A percentile compares a stretch with the other conserved stretches of the same genome.
Evolutionary conservation across 2,329 filamentous ascomycete species (phyloP).

Genomic region (Ceratocystis cacaofunesta): DNA sequence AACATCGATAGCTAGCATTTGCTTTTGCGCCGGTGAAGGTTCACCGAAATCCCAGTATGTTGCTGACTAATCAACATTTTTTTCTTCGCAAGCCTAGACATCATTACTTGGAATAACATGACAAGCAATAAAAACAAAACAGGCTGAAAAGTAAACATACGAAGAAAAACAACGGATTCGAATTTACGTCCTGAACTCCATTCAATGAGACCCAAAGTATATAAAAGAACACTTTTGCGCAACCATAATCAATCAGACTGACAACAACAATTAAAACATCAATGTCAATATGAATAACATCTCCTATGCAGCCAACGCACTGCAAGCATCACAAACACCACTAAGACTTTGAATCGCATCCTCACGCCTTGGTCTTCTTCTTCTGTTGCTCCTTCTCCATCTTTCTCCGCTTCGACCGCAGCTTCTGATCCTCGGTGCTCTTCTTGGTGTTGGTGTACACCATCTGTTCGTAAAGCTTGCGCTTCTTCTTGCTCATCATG

Average conservation of each 20-base stretch:
- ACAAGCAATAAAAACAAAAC: not conserved
- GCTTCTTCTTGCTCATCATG: slow-evolving; percentile 97
- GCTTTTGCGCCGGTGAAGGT: slow-evolving; percentile 13
- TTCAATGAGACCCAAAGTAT: slow-evolving; percentile 16
- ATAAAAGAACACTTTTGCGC: slow-evolving; percentile 16
- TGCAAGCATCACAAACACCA: not conserved
- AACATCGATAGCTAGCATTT: not conserved
- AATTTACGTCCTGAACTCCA: slow-evolving; percentile 11
- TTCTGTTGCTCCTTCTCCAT: slow-evolving; percentile 52
- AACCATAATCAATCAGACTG: slow-evolving; percentile 9
- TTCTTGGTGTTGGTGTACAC: slow-evolving; percentile 87
- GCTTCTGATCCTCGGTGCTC: slow-evolving; percentile 73
- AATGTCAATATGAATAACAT: slow-evolving; percentile 11
- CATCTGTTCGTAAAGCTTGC: slow-evolving; percentile 97
- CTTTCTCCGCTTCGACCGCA: slow-evolving; percentile 81
- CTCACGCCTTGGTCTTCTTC: slow-evolving; percentile 22
- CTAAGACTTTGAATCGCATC: not conserved
- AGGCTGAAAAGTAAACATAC: not conserved
- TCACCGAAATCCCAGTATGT: slow-evolving; percentile 6
- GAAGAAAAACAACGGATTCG: not conserved
- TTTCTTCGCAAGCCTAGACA: not conserved
- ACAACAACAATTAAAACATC: slow-evolving; percentile 11
- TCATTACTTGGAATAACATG: not conserved
- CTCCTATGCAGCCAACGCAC: slow-evolving; percentile 1
- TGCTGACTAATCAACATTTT: slow-evolving; percentile 9